Conservation (phyloP, 345 rosid species). For the Schrenkiella parvula region DNA sequence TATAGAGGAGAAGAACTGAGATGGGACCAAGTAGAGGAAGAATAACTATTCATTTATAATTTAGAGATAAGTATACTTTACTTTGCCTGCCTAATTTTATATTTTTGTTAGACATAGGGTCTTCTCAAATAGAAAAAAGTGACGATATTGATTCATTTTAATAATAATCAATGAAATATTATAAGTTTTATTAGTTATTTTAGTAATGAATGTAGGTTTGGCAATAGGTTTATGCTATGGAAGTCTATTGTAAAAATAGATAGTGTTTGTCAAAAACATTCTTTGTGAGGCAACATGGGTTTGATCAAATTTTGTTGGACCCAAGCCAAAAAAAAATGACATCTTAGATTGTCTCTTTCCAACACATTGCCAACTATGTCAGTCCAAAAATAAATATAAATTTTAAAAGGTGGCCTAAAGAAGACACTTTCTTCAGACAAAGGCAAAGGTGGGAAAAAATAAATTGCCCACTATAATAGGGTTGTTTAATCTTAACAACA, state of each 20-base stretch:
- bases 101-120: conserved; percentile 5
- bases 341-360: conserved; percentile 37
- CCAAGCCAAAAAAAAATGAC: conserved; percentile 10
- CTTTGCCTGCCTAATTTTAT: conserved; percentile 44
- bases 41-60: conserved; percentile 9
- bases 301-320: conserved; percentile 12
- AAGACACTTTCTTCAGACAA: conserved; percentile 54
- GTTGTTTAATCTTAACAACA: conserved; percentile 17
- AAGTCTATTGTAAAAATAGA: conserved; percentile 5
- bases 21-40: conserved; percentile 19
- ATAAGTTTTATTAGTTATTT: not conserved
- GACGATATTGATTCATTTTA: conserved; percentile 1
- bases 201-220: conserved; percentile 23
- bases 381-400: conserved; percentile 24
- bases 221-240: conserved; percentile 7
- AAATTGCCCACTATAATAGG: conserved; percentile 30
- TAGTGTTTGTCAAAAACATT: conserved; percentile 25
- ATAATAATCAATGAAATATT: not conserved
- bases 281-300: conserved; percentile 31
- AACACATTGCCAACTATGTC: conserved; percentile 39
- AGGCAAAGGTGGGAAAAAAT: conserved; percentile 47
- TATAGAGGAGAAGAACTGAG: conserved; percentile 17
- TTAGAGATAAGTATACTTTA: conserved; percentile 42
- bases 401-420: conserved; percentile 34
- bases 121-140: conserved; percentile 10